Conservation (phyloP, 2,329 filamentous ascomycete species). For the Cercospora sp. region DNA sequence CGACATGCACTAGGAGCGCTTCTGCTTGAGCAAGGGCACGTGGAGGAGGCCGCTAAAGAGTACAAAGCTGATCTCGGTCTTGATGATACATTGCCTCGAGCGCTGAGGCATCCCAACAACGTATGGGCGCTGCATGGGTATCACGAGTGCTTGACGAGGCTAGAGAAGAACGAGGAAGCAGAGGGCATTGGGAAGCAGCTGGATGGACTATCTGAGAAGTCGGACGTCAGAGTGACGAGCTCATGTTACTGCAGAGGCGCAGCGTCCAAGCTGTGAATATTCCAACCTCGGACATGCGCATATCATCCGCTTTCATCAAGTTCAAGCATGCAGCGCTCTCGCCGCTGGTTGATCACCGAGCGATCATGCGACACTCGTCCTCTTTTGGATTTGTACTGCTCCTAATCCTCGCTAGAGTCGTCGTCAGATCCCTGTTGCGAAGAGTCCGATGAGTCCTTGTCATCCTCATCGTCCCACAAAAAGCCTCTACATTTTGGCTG, state of each 20-base stretch:
- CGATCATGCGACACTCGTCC: too few relatives aligned
- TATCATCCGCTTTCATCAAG: neutral
- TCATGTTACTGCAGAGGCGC: constrained; percentile 58
- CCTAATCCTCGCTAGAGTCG: neutral
- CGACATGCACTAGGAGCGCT: constrained; percentile 69
- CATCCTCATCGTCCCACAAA: constrained; percentile 55
- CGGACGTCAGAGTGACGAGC: constrained; percentile 59
- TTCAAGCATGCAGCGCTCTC: too few relatives aligned
- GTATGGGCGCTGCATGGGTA: constrained; percentile 75
- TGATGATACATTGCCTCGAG: constrained; percentile 58
- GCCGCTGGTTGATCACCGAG: too few relatives aligned
- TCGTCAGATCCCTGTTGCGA: neutral
- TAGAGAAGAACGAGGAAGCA: constrained; percentile 46
- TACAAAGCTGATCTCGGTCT: constrained; percentile 46
- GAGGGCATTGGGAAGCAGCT: constrained; percentile 53
- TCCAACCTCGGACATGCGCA: neutral
- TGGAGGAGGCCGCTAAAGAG: constrained; percentile 42
- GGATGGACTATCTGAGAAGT: constrained; percentile 54
- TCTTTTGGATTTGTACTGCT: neutral
- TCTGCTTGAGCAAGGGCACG: constrained; percentile 61
- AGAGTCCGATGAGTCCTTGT: neutral
- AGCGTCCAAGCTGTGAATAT: neutral
- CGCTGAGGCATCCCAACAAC: constrained; percentile 68
- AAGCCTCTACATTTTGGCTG: constrained; percentile 66
- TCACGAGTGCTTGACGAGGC: constrained; percentile 67